These are phyloP conservation scores for Neocallimastix lanati DNA, from an alignment of 192 early-diverging fungal species.

Conservation along the genomic window DNA sequence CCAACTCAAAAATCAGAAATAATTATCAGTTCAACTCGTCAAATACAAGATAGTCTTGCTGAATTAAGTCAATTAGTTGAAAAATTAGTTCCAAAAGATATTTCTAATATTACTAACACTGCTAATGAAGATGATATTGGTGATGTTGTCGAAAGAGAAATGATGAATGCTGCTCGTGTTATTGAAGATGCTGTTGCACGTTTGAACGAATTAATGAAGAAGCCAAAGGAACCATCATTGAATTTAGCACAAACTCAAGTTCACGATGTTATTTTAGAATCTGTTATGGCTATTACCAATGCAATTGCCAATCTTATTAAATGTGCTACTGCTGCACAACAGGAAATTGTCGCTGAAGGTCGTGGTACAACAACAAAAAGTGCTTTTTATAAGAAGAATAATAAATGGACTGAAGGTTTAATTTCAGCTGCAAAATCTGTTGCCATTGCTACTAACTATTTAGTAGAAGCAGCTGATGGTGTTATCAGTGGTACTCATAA, in stretches of 20 bases:
- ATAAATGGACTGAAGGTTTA: conserved; percentile 97
- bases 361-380: conserved; percentile 56
- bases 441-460: conserved; percentile 71
- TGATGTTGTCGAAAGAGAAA: conserved; percentile 81
- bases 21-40: conserved; percentile 52
- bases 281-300: conserved; percentile 81
- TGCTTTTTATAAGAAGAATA: conserved; percentile 98
- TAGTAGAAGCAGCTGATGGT: conserved; percentile 93
- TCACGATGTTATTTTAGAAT: conserved; percentile 72
- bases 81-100: conserved; percentile 44
- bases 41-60: conserved; percentile 55
- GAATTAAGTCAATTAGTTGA: conserved; percentile 58
- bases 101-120: conserved; percentile 25
- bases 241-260: conserved; percentile 68
- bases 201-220: conserved; percentile 59
- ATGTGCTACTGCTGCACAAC: conserved; percentile 84
- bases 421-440: conserved; percentile 92
- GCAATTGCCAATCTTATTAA: conserved; percentile 86
- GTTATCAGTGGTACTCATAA: conserved; percentile 75
- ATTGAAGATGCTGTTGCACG: conserved; percentile 78
- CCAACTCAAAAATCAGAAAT: conserved; percentile 48
- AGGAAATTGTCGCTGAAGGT: conserved; percentile 91
- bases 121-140: conserved; percentile 57
- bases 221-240: conserved; percentile 50
- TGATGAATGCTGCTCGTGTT: conserved; percentile 74